Conservation (phyloP, 495 filamentous ascomycete species). For the Neurospora sp. region DNA sequence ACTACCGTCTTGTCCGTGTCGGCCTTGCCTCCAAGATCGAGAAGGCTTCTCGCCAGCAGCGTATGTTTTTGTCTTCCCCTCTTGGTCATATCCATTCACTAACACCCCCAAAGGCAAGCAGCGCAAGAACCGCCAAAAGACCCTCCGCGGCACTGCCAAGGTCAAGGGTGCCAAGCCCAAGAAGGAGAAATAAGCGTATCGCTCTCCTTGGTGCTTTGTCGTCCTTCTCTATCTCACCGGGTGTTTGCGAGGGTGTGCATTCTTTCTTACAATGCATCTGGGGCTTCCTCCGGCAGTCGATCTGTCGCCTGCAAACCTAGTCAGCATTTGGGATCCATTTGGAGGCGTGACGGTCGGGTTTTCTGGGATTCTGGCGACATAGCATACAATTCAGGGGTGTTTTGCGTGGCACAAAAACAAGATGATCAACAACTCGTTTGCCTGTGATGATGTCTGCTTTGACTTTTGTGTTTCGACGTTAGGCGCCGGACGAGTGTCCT, state of each 20-base stretch:
- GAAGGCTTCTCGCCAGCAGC: conserved; percentile 93
- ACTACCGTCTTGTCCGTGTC: conserved; percentile 89
- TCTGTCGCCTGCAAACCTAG: conserved; percentile 7
- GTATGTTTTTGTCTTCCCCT: conserved; percentile 45
- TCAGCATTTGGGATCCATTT: conserved; percentile 17
- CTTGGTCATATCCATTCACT: not conserved
- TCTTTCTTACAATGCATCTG: conserved; percentile 18
- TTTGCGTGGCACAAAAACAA: conserved; percentile 2
- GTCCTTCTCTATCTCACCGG: conserved; percentile 16
- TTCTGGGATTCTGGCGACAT: conserved; percentile 23
- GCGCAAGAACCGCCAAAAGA: conserved; percentile 99
- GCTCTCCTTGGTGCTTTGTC: conserved; percentile 17
- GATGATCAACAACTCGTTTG: not conserved
- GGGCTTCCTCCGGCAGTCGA: conserved; percentile 14
- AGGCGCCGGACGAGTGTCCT: not conserved
- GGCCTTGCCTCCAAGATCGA: conserved; percentile 87
- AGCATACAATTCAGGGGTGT: conserved; percentile 27
- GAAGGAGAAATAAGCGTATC: conserved; percentile 49
- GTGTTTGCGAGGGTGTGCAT: conserved; percentile 24
- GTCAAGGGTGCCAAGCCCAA: conserved; percentile 75
- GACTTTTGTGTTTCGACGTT: not conserved
- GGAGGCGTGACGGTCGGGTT: conserved; percentile 27
- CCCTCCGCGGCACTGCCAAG: conserved; percentile 92
- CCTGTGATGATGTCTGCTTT: not conserved
- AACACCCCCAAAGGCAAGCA: conserved; percentile 74